These are phyloP conservation scores for Syzygium grande DNA, from an alignment of 345 rosid species.

Conservation along the genomic window DNA sequence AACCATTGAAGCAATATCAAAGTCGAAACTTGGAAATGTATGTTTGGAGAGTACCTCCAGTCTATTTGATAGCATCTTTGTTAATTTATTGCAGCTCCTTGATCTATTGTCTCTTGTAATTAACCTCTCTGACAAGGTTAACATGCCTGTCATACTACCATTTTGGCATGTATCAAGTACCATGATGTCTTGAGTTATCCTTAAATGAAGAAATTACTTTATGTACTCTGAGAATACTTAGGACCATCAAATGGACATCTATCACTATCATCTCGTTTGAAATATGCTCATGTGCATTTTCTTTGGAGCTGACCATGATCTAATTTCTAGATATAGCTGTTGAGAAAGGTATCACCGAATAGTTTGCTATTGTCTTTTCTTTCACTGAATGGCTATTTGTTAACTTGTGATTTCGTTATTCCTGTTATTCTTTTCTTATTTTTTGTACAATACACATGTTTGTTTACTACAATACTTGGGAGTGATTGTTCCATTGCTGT, in stretches of 20 bases:
- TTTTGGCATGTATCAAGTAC: background rate
- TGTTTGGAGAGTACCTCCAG: background rate
- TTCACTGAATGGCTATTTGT: background rate
- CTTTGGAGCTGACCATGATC: background rate
- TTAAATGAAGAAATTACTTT: background rate
- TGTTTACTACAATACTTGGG: background rate
- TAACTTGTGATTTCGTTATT: background rate
- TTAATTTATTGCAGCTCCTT: background rate
- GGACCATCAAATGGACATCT: background rate
- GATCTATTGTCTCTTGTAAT: background rate
- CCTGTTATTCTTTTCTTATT: background rate
- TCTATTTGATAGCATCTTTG: background rate
- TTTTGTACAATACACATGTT: background rate
- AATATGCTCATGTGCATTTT: background rate
- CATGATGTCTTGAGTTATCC: background rate
- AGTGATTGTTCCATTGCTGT: background rate
- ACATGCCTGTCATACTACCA: background rate
- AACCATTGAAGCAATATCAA: constrained; percentile 75
- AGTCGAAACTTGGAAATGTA: constrained; percentile 87
- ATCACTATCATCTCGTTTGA: background rate
- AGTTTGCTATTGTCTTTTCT: background rate
- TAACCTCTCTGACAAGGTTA: background rate
- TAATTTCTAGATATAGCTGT: background rate
- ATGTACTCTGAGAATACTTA: background rate
- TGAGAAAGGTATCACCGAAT: background rate